Conservation (phyloP, 371 early-diverging fungal genomes). For the Lichtheimia corymbifera region DNA sequence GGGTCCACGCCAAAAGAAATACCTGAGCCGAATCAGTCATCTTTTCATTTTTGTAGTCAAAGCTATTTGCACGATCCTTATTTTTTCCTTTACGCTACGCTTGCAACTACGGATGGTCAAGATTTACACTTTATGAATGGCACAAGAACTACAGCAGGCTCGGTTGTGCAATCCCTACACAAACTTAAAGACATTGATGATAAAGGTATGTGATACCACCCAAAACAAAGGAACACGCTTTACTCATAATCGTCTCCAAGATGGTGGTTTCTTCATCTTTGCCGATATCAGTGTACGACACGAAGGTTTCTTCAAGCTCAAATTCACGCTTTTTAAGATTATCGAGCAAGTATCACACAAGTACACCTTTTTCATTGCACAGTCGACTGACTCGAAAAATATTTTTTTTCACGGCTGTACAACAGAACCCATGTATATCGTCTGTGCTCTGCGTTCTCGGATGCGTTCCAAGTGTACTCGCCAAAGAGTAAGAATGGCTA, state of each 20-base stretch:
- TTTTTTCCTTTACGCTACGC: conserved; percentile 44
- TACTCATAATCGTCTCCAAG: conserved; percentile 23
- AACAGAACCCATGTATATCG: conserved; percentile 32
- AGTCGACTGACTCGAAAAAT: neutral
- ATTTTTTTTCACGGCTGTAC: neutral
- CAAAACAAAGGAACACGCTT: neutral
- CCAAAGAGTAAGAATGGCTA: conserved; percentile 62
- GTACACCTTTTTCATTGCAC: neutral
- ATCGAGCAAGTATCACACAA: conserved; percentile 31
- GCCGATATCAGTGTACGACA: conserved; percentile 90
- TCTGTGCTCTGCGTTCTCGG: conserved; percentile 41
- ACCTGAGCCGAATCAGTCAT: conserved; percentile 13
- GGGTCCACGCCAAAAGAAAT: conserved; percentile 21
- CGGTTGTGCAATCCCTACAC: conserved; percentile 48
- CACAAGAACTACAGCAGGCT: conserved; percentile 44
- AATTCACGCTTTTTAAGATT: conserved; percentile 89
- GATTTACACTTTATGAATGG: conserved; percentile 35
- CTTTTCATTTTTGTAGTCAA: conserved; percentile 14
- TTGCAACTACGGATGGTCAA: conserved; percentile 23
- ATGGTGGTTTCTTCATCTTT: conserved; percentile 95
- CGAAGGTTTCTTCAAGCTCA: conserved; percentile 87
- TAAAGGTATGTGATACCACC: conserved; percentile 26
- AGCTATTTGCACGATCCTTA: conserved; percentile 34
- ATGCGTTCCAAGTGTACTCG: conserved; percentile 77
- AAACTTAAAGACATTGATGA: conserved; percentile 46